Evolutionary conservation across 2,329 filamentous ascomycete genomes (phyloP), one percentile per base, ranked within the genome.

Genomic region (Neofusicoccum cordaticola): DNA sequence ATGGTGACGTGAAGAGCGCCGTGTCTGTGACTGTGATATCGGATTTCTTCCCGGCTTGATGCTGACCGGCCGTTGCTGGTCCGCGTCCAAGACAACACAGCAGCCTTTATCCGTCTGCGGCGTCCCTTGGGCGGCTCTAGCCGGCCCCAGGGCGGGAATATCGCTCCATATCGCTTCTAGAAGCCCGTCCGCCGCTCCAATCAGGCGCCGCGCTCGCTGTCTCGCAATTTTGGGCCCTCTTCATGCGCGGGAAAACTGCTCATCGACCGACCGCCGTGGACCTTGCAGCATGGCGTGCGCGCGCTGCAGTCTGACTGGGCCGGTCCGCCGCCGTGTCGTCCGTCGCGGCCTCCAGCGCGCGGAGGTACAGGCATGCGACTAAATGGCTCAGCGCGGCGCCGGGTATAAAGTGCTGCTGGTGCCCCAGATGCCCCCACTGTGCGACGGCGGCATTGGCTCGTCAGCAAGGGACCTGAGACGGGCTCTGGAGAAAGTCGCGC

Each of bases 141-240:
- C 52, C 50, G 50, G 50, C n/a, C n/a, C 15, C 17, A 8, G 34
- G 31, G 50, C 50, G 50, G 50, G 50, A 37, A 52, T 39, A 52
- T 37, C 48, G 48, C 35, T 57, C 39, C 52, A 44, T 57, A 42
- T 34, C 41, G 56, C 56, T 60, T 60, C 56, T 60, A 60, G 56
- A 60, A 60, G 56, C 56, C 56, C 34, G 50, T 4, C 50, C 34
- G 50, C 27, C 8, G 27, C 45, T 48, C 47, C 47, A 50, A 50
- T 48, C 45, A 48, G 19, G 45, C 17, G 8, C 31, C 19, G 11
- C 6, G 4, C 17, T n/a, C 42, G 41, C 41, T 45, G 56, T 60
- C 56, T 60, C 56, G 56, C 56, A 60, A 60, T 60, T 47, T 11
- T 48, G 56, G 56, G 56, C 56, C 56, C 37, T 60, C 56, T 60